A percentile compares a stretch with the other conserved stretches of the same genome.
Evolutionary conservation across 2,329 filamentous ascomycete species (phyloP).

Genomic region (Emergomyces orientalis): DNA sequence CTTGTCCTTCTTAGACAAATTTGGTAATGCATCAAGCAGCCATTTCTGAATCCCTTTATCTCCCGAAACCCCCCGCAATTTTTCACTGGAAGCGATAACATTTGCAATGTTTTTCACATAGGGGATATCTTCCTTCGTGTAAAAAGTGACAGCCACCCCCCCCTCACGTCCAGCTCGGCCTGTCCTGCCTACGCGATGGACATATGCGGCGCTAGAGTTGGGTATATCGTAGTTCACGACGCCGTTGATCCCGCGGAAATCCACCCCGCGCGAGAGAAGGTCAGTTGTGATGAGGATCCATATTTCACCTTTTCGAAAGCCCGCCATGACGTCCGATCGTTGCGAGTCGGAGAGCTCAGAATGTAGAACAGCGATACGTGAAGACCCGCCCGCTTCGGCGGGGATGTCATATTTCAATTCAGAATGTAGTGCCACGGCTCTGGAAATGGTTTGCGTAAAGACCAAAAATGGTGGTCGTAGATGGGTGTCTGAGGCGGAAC

Average conservation of each 20-base stretch:
- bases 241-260: slow-evolving; percentile 90
- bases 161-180: slow-evolving; percentile 79
- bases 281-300: slow-evolving; percentile 98
- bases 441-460: slow-evolving; percentile 91
- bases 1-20: slow-evolving; percentile 72
- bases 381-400: slow-evolving; percentile 70
- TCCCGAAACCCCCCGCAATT: slow-evolving; percentile 46
- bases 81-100: slow-evolving; percentile 76
- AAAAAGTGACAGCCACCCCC: slow-evolving; percentile 85
- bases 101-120: slow-evolving; percentile 88
- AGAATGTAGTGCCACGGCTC: slow-evolving; percentile 75
- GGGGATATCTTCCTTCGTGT: slow-evolving; percentile 88
- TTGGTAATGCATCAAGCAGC: slow-evolving; percentile 79
- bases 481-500: slow-evolving; percentile 35
- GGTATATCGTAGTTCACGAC: slow-evolving; percentile 98
- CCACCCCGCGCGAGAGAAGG: slow-evolving; percentile 79
- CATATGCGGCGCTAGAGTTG: slow-evolving; percentile 78
- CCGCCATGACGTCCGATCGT: slow-evolving; percentile 73
- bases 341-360: slow-evolving; percentile 69
- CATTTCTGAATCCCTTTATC: slow-evolving; percentile 64
- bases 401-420: slow-evolving; percentile 95
- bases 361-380: slow-evolving; percentile 81
- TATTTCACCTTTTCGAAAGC: slow-evolving; percentile 82
- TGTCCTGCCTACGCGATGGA: slow-evolving; percentile 87
- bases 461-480: slow-evolving; percentile 85